A percentile compares a stretch with the other conserved stretches of the same genome.
Conservation (phyloP, 257 asterid genomes). For the Solanum etuberosum region DNA sequence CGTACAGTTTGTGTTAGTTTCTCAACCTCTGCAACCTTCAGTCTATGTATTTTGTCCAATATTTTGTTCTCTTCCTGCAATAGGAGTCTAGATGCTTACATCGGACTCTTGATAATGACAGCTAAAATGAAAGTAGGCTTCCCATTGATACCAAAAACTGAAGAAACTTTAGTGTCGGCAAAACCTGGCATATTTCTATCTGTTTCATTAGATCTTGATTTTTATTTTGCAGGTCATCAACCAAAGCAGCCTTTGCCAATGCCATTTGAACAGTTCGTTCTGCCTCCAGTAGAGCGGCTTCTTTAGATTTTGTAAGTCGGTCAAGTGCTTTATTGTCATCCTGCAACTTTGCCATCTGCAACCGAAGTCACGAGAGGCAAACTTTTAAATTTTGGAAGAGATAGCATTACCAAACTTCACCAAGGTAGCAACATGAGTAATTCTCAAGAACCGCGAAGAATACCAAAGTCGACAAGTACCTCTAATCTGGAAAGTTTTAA, state of each 20-base stretch:
- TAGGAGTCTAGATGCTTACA: neutral
- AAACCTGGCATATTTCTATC: neutral
- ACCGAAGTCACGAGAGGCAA: neutral
- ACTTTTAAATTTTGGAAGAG: neutral
- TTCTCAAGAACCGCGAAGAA: neutral
- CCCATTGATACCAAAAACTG: neutral
- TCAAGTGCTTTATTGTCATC: constrained; percentile 89
- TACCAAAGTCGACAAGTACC: constrained; percentile 23
- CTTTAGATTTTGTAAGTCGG: constrained; percentile 88
- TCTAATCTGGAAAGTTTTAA: constrained; percentile 70
- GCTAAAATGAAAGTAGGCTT: neutral
- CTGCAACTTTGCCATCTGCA: constrained; percentile 74
- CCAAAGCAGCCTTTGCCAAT: constrained; percentile 37
- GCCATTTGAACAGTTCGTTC: constrained; percentile 78
- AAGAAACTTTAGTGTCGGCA: neutral
- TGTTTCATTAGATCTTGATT: neutral
- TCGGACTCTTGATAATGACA: neutral
- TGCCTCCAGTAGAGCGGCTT: constrained; percentile 85
- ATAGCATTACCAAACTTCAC: neutral
- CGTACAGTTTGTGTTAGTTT: neutral
- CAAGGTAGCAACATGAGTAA: neutral
- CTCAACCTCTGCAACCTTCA: neutral
- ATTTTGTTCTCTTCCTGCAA: neutral
- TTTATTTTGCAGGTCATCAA: neutral
- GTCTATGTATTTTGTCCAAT: neutral